Evolutionary conservation across 345 rosid genomes (phyloP).

Genomic region (Ceriops zippeliana): DNA sequence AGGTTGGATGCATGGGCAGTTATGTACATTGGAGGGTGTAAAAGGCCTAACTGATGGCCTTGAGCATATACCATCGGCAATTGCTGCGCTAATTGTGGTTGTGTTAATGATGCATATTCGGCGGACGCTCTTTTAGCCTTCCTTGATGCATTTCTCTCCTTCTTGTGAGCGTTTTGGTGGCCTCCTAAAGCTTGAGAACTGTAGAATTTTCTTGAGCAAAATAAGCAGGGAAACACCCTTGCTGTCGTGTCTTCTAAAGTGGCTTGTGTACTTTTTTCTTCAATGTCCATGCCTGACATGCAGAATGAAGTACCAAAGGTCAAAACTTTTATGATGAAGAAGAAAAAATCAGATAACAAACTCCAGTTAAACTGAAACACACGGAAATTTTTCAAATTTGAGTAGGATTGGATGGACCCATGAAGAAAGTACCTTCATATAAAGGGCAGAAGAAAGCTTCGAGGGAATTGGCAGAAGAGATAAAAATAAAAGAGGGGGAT

Average conservation of each 20-base stretch:
- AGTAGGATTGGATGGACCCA: neutral
- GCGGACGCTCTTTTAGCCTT: constrained; percentile 59
- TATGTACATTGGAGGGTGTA: constrained; percentile 46
- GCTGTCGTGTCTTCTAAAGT: constrained; percentile 29
- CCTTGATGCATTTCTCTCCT: constrained; percentile 70
- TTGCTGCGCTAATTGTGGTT: constrained; percentile 25
- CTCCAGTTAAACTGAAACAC: neutral
- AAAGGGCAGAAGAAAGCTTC: neutral
- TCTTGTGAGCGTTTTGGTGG: constrained; percentile 96
- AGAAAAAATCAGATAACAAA: neutral
- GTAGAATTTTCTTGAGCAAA: constrained; percentile 78
- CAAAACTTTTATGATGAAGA: neutral
- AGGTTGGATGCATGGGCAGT: constrained; percentile 48
- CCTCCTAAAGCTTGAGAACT: constrained; percentile 96
- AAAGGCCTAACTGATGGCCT: constrained; percentile 31
- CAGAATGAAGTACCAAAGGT: neutral
- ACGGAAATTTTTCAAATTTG: neutral
- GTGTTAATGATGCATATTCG: constrained; percentile 30
- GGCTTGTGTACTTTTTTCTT: constrained; percentile 30
- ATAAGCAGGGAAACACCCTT: constrained; percentile 66
- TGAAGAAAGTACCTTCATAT: neutral
- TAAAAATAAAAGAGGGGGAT: neutral
- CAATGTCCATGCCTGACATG: constrained; percentile 37
- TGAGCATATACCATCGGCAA: constrained; percentile 39
- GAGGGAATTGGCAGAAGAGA: constrained; percentile 18